Evolutionary conservation across 1,139 yeast genomes (phyloP), one percentile per base, ranked within the genome.

Genomic region (Candida sojae): DNA sequence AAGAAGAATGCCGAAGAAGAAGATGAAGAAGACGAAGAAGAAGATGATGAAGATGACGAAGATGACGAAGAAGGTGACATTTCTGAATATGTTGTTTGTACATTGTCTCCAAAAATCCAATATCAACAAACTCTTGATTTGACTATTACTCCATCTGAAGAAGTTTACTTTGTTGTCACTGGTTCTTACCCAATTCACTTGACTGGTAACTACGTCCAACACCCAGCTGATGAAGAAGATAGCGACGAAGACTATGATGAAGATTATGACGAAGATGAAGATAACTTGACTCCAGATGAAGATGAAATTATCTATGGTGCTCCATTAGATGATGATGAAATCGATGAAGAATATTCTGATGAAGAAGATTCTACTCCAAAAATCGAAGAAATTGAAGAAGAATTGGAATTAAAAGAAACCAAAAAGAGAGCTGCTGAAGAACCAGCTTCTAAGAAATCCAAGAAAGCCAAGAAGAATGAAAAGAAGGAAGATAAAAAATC

Each of bases 111-210:
- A 70, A 80, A 86, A 66, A 65, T 75, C 48, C 88, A 83, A 68
- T 92, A 71, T 80, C 99, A 93, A 78, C 97, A 92, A 78, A 76
- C 95, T 53, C 70, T 93, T 53, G 98, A 93, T 65, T 74, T 93
- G 59, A 90, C 96, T 64, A 87, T 95, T 65, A 80, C 86, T 52
- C 96, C 97, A 61, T 95, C 86, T 64, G 99, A 93, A 75, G 96
- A 91, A 65, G 92, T 93, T 53, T 84, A 80, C 77, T 93, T 93
- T 66, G 95, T 90, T 62, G 97, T 89, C 52, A 87, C 96, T 56
- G 99, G 99, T 60, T 91, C 98, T 35, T 91, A 90, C 76, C 88
- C 96, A 59, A 79, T 93, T 58, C 96, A 92, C 70, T 78, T 93
- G 63, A 80, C 90, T 60, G 99, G 99, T 77, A 92, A 93, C 84